Base-by-base conservation (phyloP, 2,329 filamentous ascomycete genomes). In the Sphaceloma murrayae region DNA sequence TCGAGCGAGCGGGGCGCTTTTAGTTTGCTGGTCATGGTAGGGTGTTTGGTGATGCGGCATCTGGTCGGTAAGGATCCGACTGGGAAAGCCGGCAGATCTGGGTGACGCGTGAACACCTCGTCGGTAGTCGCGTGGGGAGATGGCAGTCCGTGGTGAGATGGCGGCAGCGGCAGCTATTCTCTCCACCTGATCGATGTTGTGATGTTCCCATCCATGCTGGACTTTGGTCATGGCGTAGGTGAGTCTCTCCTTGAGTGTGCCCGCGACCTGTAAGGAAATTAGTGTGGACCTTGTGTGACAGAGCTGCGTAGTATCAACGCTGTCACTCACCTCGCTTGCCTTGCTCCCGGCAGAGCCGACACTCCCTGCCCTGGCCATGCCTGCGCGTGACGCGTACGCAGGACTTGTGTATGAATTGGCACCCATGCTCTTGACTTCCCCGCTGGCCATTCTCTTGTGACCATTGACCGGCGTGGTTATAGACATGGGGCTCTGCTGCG, bases 161-260 rank as follows among this genome's bases (percentile, higher is more conserved):
- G 70, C 74, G 47, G 73, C 73, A 44, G 82, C 78, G 1, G 83
- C 85, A 7, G 83, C 77, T 30, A 85, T 65, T 34, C 75, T 77
- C 63, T 89, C 85, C 21, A 89, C 75, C 62, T 89, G 83, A 45
- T 82, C 79, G 47, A 91, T 77, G 13, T 78, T 78, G 51, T 82
- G 78, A 39, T 80, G 74, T 63, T 94, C 83, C 82, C 87, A 91
- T 47, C 85, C 86, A 58, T 93, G 80, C 59, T 86, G 85, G 30
- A 95, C 83, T 63, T 94, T 95, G 58, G 93, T 75, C 75, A 94
- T 91, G 51, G 89, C 89, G 62, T 95, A 95, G 5, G 86, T 85
- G 19, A 96, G 73, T 55, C 86, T 82, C 40, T 86, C 80, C 58
- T 81, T 82, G 43, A 96, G 73, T 58, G 89, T 83, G 45, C 80